phyloP scores from a whole-genome alignment of 768 basidiomycete species.

The Multifurca ochricompacta region DNA sequence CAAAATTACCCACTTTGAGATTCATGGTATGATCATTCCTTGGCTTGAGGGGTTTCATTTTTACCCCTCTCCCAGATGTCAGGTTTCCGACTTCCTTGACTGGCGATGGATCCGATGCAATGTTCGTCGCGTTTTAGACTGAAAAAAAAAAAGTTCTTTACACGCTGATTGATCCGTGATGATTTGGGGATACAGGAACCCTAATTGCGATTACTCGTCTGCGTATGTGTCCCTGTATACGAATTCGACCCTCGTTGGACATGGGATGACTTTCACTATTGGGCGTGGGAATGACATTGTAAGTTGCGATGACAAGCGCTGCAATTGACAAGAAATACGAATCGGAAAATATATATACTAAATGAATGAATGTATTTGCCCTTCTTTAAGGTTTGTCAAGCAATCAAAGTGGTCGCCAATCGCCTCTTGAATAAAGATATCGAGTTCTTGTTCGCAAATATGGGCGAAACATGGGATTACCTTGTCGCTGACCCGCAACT shows the following conservation, averaged over 20 bases:
- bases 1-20: constrained; percentile 51
- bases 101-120: constrained; percentile 91
- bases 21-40: constrained; percentile 40
- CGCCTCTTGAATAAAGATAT: constrained; percentile 78
- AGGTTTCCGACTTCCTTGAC: constrained; percentile 88
- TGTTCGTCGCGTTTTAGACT: no score
- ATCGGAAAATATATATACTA: no score
- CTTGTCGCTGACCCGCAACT: constrained; percentile 85
- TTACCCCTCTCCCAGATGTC: constrained; percentile 46
- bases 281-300: constrained; percentile 95
- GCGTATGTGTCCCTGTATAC: constrained; percentile 81
- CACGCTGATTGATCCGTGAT: no score
- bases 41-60: not conserved
- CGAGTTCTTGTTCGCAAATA: constrained; percentile 76
- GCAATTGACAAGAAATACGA: no score
- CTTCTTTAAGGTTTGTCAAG: constrained; percentile 61
- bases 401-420: constrained; percentile 71
- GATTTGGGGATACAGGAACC: constrained; percentile 52
- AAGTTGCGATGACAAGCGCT: not conserved
- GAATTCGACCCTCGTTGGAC: constrained; percentile 64
- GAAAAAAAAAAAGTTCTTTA: no score
- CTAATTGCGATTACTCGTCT: constrained; percentile 92
- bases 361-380: not conserved
- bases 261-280: constrained; percentile 93
- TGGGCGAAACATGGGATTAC: constrained; percentile 88